These are phyloP conservation scores for Fusarium redolens DNA, from an alignment of 2,329 filamentous ascomycete species.

Conservation along the genomic window DNA sequence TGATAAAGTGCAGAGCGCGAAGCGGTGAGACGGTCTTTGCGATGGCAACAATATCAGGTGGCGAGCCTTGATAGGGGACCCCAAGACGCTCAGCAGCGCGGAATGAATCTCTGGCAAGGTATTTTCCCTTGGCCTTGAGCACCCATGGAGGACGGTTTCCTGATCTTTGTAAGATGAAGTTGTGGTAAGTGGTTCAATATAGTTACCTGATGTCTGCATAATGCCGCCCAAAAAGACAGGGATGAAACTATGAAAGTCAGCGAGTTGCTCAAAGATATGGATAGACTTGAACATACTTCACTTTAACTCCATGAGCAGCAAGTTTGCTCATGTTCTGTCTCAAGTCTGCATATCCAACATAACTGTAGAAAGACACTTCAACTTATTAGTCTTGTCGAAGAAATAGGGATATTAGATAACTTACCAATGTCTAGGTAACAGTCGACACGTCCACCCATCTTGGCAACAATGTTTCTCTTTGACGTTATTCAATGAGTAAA, in stretches of 20 bases:
- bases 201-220: slow-evolving; percentile 66
- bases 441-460: slow-evolving; percentile 72
- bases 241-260: slow-evolving; percentile 63
- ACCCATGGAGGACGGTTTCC: slow-evolving; percentile 82
- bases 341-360: slow-evolving; percentile 67
- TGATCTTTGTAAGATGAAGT: slow-evolving; percentile 41
- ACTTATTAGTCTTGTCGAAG: not conserved
- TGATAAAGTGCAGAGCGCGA: slow-evolving; percentile 74
- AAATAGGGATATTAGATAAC: slow-evolving; percentile 25
- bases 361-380: slow-evolving; percentile 73
- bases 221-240: slow-evolving; percentile 79
- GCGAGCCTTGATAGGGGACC: slow-evolving; percentile 51
- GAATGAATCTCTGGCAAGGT: slow-evolving; percentile 58
- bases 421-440: slow-evolving; percentile 75
- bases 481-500: not conserved
- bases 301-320: slow-evolving; percentile 66
- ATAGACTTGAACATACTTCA: slow-evolving; percentile 66
- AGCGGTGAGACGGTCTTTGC: slow-evolving; percentile 66
- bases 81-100: slow-evolving; percentile 55
- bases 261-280: not conserved
- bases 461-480: not conserved
- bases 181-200: not conserved
- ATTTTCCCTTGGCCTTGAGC: slow-evolving; percentile 73
- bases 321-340: slow-evolving; percentile 66
- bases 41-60: slow-evolving; percentile 57